Evolutionary conservation across 139 green algal genomes (phyloP), one percentile per base, ranked within the genome.

Genomic region (Coelastrella sp.): DNA sequence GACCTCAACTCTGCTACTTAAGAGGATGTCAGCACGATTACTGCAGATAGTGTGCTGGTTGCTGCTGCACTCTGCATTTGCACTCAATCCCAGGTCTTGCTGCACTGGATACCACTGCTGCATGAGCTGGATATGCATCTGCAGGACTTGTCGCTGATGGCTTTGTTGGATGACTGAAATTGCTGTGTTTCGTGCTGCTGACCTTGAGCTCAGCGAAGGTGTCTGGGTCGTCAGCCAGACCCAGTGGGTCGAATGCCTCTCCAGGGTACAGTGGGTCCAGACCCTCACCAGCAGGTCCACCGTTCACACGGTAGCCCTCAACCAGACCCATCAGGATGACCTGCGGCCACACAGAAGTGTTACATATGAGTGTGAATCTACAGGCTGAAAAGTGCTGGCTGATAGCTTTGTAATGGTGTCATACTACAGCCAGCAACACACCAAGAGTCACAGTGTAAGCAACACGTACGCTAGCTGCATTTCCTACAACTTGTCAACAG

Each of bases 221-320:
- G 82, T 98, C 93, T 74, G 95, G 94, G 89, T 98, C 96, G 87
- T 99, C 97, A 92, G 96, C 97, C 87, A 98, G 91, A 87, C 95
- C 95, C 82, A 99, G 90, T 87, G 96, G 96, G 95, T 99, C 96
- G 77, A 98, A 98, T 66, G 92, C 57, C 83, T 88, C 91, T 51
- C 91, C 91, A 81, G 91, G 92, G 91, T 94, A 92, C 71, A 96
- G 89, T 27, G 85, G 79, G 89, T 98, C 95, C 19, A 97, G 92
- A 88, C 91, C 94, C 88, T 95, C 91, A 71, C 92, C 93, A n/a
- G 88, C 91, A 35, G 91, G 89, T 71, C 94, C 95, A 81, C 95
- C 95, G 85, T 95, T 95, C 34, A 94, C 90, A 84, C 95, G 93
- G 95, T 96, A 98, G 63, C 90, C 95, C 93, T 98, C 95, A 84